Percentiles rank a stretch among this genome's conserved stretches.
phyloP scores from a whole-genome alignment of 1,139 yeast genomes.

The Yarrowia galli region DNA sequence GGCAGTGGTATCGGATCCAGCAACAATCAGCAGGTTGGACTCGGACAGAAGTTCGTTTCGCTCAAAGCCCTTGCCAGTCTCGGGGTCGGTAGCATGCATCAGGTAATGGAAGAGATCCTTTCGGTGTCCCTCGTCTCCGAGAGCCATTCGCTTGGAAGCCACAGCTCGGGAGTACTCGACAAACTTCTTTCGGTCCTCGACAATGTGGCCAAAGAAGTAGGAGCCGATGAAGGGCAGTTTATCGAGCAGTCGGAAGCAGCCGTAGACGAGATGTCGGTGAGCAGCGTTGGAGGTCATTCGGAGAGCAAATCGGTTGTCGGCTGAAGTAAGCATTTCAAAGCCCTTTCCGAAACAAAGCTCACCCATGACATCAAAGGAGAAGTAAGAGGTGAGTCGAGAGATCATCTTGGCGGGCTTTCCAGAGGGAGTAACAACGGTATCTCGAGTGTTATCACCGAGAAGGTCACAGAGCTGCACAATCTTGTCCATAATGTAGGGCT shows the following conservation, averaged over 20 bases:
- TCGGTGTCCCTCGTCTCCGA: constrained; percentile 41
- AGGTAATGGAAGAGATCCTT: constrained; percentile 42
- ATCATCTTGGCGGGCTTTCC: constrained; percentile 42
- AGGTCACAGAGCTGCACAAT: constrained; percentile 41
- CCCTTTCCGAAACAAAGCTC: constrained; percentile 43
- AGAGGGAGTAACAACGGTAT: constrained; percentile 40
- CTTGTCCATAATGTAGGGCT: constrained; percentile 42
- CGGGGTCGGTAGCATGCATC: constrained; percentile 42
- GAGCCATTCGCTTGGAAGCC: constrained; percentile 43
- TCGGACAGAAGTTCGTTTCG: constrained; percentile 43
- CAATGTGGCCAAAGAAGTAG: constrained; percentile 41
- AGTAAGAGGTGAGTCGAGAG: constrained; percentile 41
- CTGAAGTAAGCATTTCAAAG: constrained; percentile 42
- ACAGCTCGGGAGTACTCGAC: constrained; percentile 43
- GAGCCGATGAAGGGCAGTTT: constrained; percentile 41
- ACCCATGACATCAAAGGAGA: constrained; percentile 43
- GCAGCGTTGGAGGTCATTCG: constrained; percentile 43
- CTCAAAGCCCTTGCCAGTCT: constrained; percentile 42
- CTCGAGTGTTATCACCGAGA: constrained; percentile 41
- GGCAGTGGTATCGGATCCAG: constrained; percentile 43
- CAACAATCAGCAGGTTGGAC: constrained; percentile 43
- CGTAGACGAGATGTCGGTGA: constrained; percentile 42
- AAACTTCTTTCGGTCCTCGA: constrained; percentile 41
- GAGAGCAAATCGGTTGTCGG: constrained; percentile 42
- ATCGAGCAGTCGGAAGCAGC: constrained; percentile 41